Base-by-base conservation (phyloP, 257 asterid species). In the Rhazya stricta region DNA sequence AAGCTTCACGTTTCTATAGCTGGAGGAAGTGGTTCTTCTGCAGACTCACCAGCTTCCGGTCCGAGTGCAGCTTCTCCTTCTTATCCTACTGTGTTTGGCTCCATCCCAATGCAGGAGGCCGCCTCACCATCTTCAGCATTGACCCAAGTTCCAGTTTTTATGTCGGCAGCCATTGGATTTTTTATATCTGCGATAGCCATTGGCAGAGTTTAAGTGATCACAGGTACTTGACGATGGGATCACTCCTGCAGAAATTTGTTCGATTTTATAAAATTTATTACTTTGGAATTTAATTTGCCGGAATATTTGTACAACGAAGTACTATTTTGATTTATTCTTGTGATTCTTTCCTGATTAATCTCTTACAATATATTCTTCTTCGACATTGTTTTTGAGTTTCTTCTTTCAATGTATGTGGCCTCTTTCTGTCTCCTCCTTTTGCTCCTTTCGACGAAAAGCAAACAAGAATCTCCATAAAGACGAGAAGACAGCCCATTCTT, bases 51-150 rank as follows among this genome's bases (percentile, higher is more conserved):
- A 32, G 88, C 88, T 34, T 46, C 79, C 6, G 85, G 62, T n/a
- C 89, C 93, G n/a, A 29, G 78, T 72, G 90, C 98, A 18, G 62
- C 80, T 6, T 87, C 97, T 9, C 97, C 98, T 4, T 81, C 97
- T 62, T 71, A 51, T 32, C 75, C 75, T 50, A 76, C 83, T 19
- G 82, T 77, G 19, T 19, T 83, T 42, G 99, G 97, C 0, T 78
- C 97, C 9, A 88, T 89, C 54, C 97, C 99, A 1, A 79, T 80
- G 2, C 89, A 78, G 81, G 84, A 79, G 51, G 12, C 79, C 45
- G 75, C 89, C 37, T 4, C 76, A 43, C 76, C 86, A 41, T 76
- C 83, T 41, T 77, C 94, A 4, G 51, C 86, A 12, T 51, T 65
- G 71, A 18, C 69, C 6, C 57, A 41, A 48, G 36, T 77, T 63